Base-by-base conservation (phyloP, 805 yeast genomes). In the Candida hungchunana region DNA sequence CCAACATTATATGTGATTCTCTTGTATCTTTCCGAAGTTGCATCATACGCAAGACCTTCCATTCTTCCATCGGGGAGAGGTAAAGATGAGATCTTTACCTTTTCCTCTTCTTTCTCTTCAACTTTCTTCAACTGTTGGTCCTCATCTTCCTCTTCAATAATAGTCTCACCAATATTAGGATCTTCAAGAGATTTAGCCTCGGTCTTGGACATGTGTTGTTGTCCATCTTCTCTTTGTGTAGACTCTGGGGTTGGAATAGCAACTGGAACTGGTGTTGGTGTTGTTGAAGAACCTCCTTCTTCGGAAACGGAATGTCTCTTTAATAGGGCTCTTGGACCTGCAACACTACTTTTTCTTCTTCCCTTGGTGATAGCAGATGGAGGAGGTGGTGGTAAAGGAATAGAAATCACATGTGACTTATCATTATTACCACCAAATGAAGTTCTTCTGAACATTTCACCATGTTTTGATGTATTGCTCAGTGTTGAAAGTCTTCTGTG, bases 401-500 rank as follows among this genome's bases (percentile, higher is more conserved):
- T 53, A 35, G 62, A 56, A 25, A 62, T 58, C 36, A 63, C 53
- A 36, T 59, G 42, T 12, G 35, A 16, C 22, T 23, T 37, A 7
- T 19, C 11, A 5, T 29, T 30, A 10, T 55, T 6, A 4, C 29
- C 16, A 18, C 21, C 33, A 18, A 42, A 31, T 4, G 46, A 21
- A 19, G 51, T 37, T 37, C 56, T 60, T 35, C 59, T 56, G n/a
- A 64, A 44, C 14, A 64, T 57, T 16, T 51, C 55, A n/a, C n/a
- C n/a, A n/a, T n/a, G n/a, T 13, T 56, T 16, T 38, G 59, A 14
- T 35, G 58, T 33, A 59, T 60, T 31, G 47, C 59, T 43, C 54
- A 67, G 38, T 23, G 66, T 48, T 37, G 63, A 44, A 55, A 75
- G 22, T 64, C 78, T 42, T 60, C 61, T 44, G 58, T 66, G 42